Conservation (phyloP, 768 basidiomycete genomes). For the Kwoniella sp. region DNA sequence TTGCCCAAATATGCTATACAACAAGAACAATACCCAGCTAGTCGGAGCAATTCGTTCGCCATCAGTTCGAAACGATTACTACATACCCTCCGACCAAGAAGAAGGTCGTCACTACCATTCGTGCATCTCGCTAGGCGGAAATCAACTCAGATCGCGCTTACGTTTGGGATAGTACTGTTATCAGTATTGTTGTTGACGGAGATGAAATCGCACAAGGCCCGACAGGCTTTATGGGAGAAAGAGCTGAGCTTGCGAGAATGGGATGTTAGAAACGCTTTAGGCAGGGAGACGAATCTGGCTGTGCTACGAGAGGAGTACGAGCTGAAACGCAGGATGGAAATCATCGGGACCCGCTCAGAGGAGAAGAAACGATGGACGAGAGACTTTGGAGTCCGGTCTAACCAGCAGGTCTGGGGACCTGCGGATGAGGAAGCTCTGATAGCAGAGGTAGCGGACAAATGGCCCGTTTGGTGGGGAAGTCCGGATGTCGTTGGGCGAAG, state of each 20-base stretch:
- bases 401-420: conserved; percentile 14
- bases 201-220: conserved; percentile 6
- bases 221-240: conserved; percentile 12
- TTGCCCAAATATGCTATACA: neutral
- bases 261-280: conserved; percentile 9
- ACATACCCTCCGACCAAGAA: conserved; percentile 6
- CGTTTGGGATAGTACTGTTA: conserved; percentile 14
- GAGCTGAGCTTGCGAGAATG: conserved; percentile 11
- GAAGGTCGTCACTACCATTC: conserved; percentile 15
- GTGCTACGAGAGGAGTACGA: conserved; percentile 14
- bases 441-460: conserved; percentile 17
- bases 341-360: neutral
- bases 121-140: conserved; percentile 17
- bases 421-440: conserved; percentile 14
- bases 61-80: neutral
- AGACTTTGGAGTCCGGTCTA: neutral
- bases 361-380: neutral
- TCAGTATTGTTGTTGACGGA: conserved; percentile 12
- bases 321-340: conserved; percentile 12
- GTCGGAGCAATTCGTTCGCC: neutral
- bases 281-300: conserved; percentile 6
- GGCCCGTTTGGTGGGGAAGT: conserved; percentile 52
- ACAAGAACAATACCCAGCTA: neutral
- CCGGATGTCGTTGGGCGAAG: conserved; percentile 42
- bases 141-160: conserved; percentile 18